These are phyloP conservation scores for Sporothrix sp. DNA, from an alignment of 2,329 filamentous ascomycete species.

Conservation along the genomic window DNA sequence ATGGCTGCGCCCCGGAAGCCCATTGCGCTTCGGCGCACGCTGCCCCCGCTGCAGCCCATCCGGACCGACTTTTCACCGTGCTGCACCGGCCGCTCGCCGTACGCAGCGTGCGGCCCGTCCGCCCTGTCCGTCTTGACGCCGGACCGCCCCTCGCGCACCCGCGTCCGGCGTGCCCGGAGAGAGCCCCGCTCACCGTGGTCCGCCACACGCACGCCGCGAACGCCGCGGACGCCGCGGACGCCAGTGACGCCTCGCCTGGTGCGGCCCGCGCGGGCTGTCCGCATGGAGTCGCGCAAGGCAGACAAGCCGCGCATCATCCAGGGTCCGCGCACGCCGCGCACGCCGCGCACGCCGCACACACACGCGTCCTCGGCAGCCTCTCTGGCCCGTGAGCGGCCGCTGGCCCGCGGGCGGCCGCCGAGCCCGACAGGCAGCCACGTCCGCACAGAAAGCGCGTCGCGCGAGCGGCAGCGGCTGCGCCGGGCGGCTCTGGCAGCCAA, in stretches of 20 bases:
- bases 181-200: background rate
- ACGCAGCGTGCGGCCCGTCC: background rate
- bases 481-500: background rate
- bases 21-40: background rate
- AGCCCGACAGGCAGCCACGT: constrained; percentile 9
- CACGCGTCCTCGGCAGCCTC: background rate
- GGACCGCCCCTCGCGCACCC: background rate
- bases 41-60: background rate
- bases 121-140: background rate
- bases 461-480: background rate
- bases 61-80: background rate
- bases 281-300: background rate
- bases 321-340: background rate
- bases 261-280: background rate
- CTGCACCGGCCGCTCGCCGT: background rate
- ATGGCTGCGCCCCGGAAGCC: background rate
- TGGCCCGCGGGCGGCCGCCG: background rate
- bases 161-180: background rate
- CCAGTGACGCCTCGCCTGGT: background rate
- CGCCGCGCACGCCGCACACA: background rate
- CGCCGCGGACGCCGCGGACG: background rate
- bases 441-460: constrained; percentile 1
- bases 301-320: background rate
- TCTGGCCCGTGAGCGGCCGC: background rate
- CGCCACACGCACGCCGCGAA: background rate